Evolutionary conservation across 768 basidiomycete species (phyloP).

Genomic region (Phanerochaete carnosa): DNA sequence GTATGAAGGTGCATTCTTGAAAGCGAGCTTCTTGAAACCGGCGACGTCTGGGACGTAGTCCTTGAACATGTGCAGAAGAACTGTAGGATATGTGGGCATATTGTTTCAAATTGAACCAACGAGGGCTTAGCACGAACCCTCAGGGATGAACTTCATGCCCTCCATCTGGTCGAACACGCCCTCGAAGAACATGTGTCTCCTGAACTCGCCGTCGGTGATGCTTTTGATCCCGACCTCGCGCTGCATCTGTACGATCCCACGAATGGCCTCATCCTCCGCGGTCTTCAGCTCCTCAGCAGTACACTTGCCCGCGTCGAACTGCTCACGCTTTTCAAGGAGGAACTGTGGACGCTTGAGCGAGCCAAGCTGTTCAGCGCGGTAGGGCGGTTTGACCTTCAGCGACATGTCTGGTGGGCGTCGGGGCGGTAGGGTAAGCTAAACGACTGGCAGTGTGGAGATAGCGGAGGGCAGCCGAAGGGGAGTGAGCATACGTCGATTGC

Average conservation of each 20-base stretch:
- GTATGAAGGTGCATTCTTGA: conserved; percentile 31
- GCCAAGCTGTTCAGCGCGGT: conserved; percentile 57
- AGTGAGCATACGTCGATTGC: no score
- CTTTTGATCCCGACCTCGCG: conserved; percentile 51
- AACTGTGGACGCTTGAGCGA: conserved; percentile 52
- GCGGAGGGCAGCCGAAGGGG: background rate
- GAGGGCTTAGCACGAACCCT: conserved; percentile 30
- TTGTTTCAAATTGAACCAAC: background rate
- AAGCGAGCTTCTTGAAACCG: conserved; percentile 29
- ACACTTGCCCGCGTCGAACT: conserved; percentile 40
- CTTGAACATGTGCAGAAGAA: conserved; percentile 38
- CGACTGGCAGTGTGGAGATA: background rate
- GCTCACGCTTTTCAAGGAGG: conserved; percentile 46
- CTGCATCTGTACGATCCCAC: conserved; percentile 51
- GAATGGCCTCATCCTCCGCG: conserved; percentile 52
- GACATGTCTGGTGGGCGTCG: conserved; percentile 4
- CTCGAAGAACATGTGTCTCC: conserved; percentile 56
- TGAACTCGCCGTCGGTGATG: conserved; percentile 62
- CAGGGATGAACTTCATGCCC: conserved; percentile 54
- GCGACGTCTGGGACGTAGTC: conserved; percentile 33
- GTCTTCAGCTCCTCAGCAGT: conserved; percentile 40
- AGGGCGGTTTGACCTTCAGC: conserved; percentile 33
- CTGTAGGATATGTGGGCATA: conserved; percentile 1
- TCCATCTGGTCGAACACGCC: conserved; percentile 66
- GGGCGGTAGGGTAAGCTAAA: background rate